phyloP scores from a whole-genome alignment of 768 basidiomycete genomes.

The Phaeotremella fagi region DNA sequence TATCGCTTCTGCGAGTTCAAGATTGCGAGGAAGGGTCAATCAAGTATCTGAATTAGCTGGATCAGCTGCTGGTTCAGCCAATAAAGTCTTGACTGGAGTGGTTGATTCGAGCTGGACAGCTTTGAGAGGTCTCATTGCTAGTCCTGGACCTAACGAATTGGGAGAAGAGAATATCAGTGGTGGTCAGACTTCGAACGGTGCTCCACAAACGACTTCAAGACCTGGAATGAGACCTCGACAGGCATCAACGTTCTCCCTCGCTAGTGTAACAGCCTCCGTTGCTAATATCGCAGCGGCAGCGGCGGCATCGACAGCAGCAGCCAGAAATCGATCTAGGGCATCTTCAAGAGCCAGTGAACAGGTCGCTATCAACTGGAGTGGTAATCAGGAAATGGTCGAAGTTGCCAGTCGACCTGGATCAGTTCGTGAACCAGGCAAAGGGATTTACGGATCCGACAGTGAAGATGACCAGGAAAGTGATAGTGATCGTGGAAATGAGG shows the following conservation, averaged over 20 bases:
- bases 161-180: neutral
- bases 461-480: constrained; percentile 50
- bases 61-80: constrained; percentile 74
- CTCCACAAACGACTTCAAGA: constrained; percentile 3
- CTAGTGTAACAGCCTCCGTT: constrained; percentile 64
- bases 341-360: constrained; percentile 26
- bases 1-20: constrained; percentile 53
- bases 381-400: constrained; percentile 58
- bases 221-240: constrained; percentile 64
- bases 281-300: constrained; percentile 55
- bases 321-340: constrained; percentile 35
- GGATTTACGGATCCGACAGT: constrained; percentile 33
- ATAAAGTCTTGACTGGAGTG: constrained; percentile 68
- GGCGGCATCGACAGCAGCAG: constrained; percentile 47
- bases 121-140: constrained; percentile 63
- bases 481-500: constrained; percentile 46
- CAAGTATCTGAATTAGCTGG: constrained; percentile 64
- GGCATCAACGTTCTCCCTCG: constrained; percentile 77
- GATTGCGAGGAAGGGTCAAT: constrained; percentile 68
- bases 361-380: constrained; percentile 26
- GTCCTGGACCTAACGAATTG: constrained; percentile 2
- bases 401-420: constrained; percentile 58
- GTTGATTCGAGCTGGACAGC: constrained; percentile 88
- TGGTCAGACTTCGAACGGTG: neutral
- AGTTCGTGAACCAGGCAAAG: constrained; percentile 46